phyloP scores from a whole-genome alignment of 371 early-diverging fungal species.

The Vavraia culicis region DNA sequence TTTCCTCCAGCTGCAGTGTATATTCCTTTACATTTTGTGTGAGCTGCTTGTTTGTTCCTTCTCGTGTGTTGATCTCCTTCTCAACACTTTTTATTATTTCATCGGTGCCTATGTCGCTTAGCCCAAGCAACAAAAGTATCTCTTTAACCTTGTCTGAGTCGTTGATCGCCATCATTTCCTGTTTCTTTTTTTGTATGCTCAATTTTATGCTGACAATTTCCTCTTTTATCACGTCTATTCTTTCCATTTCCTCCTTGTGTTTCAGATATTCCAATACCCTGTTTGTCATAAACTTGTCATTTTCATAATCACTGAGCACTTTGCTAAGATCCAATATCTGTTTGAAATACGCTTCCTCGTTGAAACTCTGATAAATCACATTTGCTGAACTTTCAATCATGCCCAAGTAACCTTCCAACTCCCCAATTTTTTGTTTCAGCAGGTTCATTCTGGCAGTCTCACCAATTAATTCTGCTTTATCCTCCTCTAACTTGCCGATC shows the following conservation, averaged over 20 bases:
- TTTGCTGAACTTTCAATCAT: no score
- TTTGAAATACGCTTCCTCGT: no score
- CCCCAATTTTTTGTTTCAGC: no score
- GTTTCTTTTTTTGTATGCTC: constrained; percentile 5
- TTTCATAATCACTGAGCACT: no score
- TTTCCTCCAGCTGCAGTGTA: constrained; percentile 47
- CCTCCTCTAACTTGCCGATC: background rate
- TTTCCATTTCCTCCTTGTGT: constrained; percentile 4
- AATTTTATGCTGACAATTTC: background rate
- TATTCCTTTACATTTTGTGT: constrained; percentile 47
- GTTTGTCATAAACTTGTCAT: background rate
- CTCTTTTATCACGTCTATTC: background rate
- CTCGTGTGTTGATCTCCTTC: constrained; percentile 3
- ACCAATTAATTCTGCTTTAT: no score
- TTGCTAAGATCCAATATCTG: no score
- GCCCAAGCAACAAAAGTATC: no score
- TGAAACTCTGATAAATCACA: no score
- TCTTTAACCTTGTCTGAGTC: background rate
- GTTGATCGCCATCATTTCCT: background rate
- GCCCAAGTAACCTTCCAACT: no score
- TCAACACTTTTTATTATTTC: constrained; percentile 1
- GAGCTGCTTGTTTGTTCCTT: constrained; percentile 10
- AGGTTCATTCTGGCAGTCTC: no score
- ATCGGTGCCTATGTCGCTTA: constrained; percentile 1
- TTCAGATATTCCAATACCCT: background rate